Conservation (phyloP, 1,139 yeast species). For the Geotrichum candidum region DNA sequence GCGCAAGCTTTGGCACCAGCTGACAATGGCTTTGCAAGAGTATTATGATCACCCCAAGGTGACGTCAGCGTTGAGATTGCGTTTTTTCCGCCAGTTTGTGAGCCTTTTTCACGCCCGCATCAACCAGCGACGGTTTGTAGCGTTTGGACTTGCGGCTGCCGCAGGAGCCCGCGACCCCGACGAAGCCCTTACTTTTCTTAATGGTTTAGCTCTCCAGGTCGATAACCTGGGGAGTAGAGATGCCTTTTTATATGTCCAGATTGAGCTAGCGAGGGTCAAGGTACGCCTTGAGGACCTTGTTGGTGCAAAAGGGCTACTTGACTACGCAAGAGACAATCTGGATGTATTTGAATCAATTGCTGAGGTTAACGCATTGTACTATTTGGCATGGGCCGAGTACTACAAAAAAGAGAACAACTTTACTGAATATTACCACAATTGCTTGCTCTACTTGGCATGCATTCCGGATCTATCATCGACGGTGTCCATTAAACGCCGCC, state of each 20-base stretch:
- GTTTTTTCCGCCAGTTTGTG: conserved; percentile 68
- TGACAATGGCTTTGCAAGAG: conserved; percentile 61
- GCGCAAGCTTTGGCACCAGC: conserved; percentile 72
- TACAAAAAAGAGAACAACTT: conserved; percentile 72
- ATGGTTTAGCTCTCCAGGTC: conserved; percentile 47
- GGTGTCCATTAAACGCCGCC: conserved; percentile 48
- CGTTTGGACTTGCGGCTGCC: conserved; percentile 60
- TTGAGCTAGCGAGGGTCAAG: conserved; percentile 72
- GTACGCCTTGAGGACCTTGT: conserved; percentile 52
- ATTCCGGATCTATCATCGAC: conserved; percentile 36
- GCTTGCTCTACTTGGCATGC: conserved; percentile 58
- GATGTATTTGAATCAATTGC: conserved; percentile 59
- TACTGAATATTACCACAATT: conserved; percentile 68
- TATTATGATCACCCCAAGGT: conserved; percentile 53
- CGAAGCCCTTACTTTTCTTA: conserved; percentile 54
- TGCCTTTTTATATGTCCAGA: conserved; percentile 58
- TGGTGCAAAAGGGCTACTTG: conserved; percentile 66
- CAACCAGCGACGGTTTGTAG: conserved; percentile 72
- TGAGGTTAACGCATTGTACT: conserved; percentile 75
- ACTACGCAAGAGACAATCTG: conserved; percentile 51
- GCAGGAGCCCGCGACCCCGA: conserved; percentile 42
- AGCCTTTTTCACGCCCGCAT: conserved; percentile 60
- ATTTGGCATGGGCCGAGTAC: conserved; percentile 72
- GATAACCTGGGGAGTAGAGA: conserved; percentile 42
- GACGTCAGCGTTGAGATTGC: conserved; percentile 48